Evolutionary conservation across 2,329 filamentous ascomycete species (phyloP).

Genomic region (Simplicillium aogashimaense): DNA sequence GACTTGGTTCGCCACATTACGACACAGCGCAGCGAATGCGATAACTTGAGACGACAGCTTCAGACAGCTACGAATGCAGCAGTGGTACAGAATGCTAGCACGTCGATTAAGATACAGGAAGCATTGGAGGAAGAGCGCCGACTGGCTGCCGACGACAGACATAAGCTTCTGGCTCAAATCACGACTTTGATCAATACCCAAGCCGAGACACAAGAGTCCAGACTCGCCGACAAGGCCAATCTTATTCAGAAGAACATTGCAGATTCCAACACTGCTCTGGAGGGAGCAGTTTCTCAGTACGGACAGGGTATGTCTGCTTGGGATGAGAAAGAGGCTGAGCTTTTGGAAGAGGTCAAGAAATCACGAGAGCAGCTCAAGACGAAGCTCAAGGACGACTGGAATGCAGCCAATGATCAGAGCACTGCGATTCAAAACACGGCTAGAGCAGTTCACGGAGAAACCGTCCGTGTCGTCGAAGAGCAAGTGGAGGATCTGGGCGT

Average conservation of each 20-base stretch:
- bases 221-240: slow-evolving; percentile 55
- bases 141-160: slow-evolving; percentile 62
- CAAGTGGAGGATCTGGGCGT: slow-evolving; percentile 78
- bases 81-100: slow-evolving; percentile 55
- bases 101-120: slow-evolving; percentile 57
- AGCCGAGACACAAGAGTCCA: slow-evolving; percentile 61
- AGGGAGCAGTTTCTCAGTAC: slow-evolving; percentile 56
- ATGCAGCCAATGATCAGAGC: slow-evolving; percentile 67
- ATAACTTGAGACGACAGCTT: slow-evolving; percentile 62
- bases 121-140: slow-evolving; percentile 68
- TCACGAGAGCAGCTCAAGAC: slow-evolving; percentile 71
- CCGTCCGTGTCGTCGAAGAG: slow-evolving; percentile 77
- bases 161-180: slow-evolving; percentile 67
- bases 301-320: slow-evolving; percentile 64
- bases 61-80: slow-evolving; percentile 58
- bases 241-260: slow-evolving; percentile 53
- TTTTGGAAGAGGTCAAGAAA: slow-evolving; percentile 61
- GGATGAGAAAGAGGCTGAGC: slow-evolving; percentile 56
- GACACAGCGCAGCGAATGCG: slow-evolving; percentile 67
- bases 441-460: slow-evolving; percentile 81
- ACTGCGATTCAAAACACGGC: slow-evolving; percentile 76
- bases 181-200: slow-evolving; percentile 66
- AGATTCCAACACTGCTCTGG: slow-evolving; percentile 53
- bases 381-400: slow-evolving; percentile 81
- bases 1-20: slow-evolving; percentile 65